Conservation (phyloP, 1,284 basidiomycete species). For the Exsudoporus floridanus region DNA sequence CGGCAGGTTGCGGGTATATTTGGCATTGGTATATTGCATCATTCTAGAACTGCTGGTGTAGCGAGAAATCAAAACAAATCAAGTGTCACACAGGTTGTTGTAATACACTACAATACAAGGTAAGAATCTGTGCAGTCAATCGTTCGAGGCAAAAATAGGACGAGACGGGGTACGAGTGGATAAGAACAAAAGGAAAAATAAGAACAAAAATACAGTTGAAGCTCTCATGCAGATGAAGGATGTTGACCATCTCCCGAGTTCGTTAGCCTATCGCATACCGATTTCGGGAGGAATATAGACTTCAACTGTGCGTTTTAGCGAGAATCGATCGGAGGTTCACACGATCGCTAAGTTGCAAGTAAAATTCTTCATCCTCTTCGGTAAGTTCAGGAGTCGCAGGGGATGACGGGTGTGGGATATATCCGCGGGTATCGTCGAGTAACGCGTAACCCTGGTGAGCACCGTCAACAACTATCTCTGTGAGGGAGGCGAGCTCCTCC, state of each 20-base stretch:
- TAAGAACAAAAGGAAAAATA: not conserved
- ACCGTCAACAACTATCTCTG: slow-evolving; percentile 20
- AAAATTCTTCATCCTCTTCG: slow-evolving; percentile 15
- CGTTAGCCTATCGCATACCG: too few species aligned
- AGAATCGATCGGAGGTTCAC: slow-evolving; percentile 16
- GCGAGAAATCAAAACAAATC: not conserved
- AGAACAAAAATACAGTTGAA: not conserved
- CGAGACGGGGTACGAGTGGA: not conserved
- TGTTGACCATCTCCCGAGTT: too few species aligned
- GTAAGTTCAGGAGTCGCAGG: not conserved
- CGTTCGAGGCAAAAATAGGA: not conserved
- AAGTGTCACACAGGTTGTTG: not conserved
- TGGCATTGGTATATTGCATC: not conserved
- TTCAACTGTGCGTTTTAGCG: not conserved
- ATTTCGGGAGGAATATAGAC: too few species aligned
- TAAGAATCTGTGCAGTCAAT: not conserved
- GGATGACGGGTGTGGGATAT: slow-evolving; percentile 21
- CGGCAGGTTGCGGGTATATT: too few species aligned
- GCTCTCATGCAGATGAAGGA: too few species aligned
- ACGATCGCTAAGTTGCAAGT: slow-evolving; percentile 6
- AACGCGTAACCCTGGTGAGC: slow-evolving; percentile 22
- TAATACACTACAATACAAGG: slow-evolving; percentile 4
- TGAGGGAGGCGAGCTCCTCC: slow-evolving; percentile 23
- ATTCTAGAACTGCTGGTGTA: not conserved
- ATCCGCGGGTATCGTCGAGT: slow-evolving; percentile 23